Percentiles rank a stretch among this genome's conserved stretches.
phyloP scores from a whole-genome alignment of 2,329 filamentous ascomycete genomes.

The Oidium heveae region DNA sequence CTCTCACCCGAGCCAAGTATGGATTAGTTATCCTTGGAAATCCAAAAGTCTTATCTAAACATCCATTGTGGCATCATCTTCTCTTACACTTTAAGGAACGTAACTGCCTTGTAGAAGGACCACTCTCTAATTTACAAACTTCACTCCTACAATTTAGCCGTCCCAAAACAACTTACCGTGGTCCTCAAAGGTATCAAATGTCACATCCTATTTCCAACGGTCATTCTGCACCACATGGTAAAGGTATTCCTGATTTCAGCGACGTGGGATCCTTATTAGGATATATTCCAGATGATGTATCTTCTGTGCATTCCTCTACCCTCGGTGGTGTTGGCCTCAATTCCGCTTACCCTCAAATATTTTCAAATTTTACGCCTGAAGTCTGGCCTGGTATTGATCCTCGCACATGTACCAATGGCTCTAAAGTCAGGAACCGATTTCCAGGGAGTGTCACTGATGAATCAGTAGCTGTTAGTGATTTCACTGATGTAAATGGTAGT shows the following conservation, averaged over 20 bases:
- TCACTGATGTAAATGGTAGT: constrained; percentile 59
- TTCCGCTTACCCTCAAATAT: constrained; percentile 79
- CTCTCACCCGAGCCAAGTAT: constrained; percentile 88
- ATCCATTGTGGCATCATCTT: constrained; percentile 91
- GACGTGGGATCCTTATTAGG: constrained; percentile 79
- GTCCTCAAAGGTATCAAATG: constrained; percentile 67
- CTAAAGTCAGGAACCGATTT: constrained; percentile 39
- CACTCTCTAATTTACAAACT: constrained; percentile 83
- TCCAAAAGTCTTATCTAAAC: constrained; percentile 90
- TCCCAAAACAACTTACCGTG: constrained; percentile 76
- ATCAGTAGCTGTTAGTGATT: constrained; percentile 75
- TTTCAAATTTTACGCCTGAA: constrained; percentile 71
- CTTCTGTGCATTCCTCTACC: constrained; percentile 78
- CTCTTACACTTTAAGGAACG: constrained; percentile 90
- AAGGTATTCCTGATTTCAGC: constrained; percentile 12
- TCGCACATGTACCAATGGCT: constrained; percentile 35
- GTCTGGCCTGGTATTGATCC: constrained; percentile 60
- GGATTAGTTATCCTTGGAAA: constrained; percentile 92
- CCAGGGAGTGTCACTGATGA: constrained; percentile 71
- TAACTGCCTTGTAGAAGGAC: constrained; percentile 87
- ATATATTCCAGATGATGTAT: constrained; percentile 92
- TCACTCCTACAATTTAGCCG: constrained; percentile 86
- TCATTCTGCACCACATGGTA: constrained; percentile 12
- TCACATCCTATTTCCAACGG: constrained; percentile 29
- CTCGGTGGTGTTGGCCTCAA: constrained; percentile 60